phyloP scores from a whole-genome alignment of 2,329 filamentous ascomycete genomes.

The Trichoderma harzianum region DNA sequence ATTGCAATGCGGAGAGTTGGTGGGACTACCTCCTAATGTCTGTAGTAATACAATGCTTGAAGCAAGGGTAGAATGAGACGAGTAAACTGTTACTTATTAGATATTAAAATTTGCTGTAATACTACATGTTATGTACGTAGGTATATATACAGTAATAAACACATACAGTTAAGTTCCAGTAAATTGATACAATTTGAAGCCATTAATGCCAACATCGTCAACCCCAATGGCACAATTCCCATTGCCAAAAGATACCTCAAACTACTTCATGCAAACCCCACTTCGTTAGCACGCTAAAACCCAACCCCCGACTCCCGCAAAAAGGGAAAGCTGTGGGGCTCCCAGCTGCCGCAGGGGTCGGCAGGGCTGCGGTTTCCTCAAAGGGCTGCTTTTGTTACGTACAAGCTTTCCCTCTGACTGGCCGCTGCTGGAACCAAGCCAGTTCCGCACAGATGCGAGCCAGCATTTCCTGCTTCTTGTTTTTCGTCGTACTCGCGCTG shows the following conservation, averaged over 20 bases:
- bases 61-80: neutral
- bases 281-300: neutral
- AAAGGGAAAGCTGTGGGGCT: neutral
- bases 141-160: neutral
- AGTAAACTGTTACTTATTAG: neutral
- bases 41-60: neutral
- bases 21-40: neutral
- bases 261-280: neutral
- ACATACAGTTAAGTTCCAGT: too few relatives aligned
- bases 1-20: neutral
- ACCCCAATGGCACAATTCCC: neutral
- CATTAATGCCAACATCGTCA: neutral
- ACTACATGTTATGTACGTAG: neutral
- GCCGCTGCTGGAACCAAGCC: neutral
- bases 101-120: too few relatives aligned
- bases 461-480: neutral
- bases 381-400: neutral
- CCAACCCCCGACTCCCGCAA: neutral
- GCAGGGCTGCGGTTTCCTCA: neutral
- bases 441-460: neutral
- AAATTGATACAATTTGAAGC: too few relatives aligned
- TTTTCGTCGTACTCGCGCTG: neutral
- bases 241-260: neutral
- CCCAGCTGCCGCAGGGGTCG: neutral
- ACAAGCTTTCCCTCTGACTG: neutral